Percentiles rank a stretch among this genome's conserved stretches.
Evolutionary conservation across 176 grass and related monocot genomes (phyloP).

Genomic region (Eleusine coracana): DNA sequence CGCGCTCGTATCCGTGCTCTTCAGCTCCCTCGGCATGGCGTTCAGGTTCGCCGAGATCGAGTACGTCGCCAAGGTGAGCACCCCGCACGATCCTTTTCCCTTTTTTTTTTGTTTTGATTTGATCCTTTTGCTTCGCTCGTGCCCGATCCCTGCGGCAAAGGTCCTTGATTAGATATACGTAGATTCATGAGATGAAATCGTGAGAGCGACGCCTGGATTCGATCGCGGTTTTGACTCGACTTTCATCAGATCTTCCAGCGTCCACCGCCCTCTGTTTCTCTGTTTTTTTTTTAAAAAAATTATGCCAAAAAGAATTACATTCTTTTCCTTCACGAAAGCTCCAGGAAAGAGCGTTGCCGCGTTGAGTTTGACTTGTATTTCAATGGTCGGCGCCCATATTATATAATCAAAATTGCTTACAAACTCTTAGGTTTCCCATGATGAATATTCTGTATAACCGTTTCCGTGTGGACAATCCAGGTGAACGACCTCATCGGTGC

Average conservation of each 20-base stretch:
- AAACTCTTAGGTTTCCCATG: not conserved
- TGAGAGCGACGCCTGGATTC: not conserved
- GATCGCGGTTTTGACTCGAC: not conserved
- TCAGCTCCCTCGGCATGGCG: constrained; percentile 86
- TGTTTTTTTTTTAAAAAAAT: not conserved
- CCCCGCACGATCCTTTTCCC: not conserved
- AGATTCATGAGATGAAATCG: not conserved
- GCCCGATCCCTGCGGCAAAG: not conserved
- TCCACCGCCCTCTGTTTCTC: not conserved
- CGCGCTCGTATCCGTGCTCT: constrained; percentile 85
- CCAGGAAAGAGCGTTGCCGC: constrained; percentile 29
- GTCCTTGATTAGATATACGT: not conserved
- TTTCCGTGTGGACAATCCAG: constrained; percentile 40
- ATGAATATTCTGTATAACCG: not conserved
- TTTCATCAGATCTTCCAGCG: constrained; percentile 24
- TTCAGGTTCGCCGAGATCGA: constrained; percentile 98
- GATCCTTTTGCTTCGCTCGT: not conserved
- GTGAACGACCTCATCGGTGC: constrained; percentile 89
- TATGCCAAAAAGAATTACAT: not conserved
- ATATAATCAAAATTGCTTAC: not conserved
- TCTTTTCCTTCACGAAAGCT: constrained; percentile 18
- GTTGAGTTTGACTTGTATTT: not conserved
- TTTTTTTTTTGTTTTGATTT: not conserved
- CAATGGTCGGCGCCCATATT: not conserved
- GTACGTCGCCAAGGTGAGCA: constrained; percentile 83